Percentiles rank a stretch among this genome's conserved stretches.
phyloP scores from a whole-genome alignment of 1,284 basidiomycete genomes.

The Ganoderma leucocontextum region DNA sequence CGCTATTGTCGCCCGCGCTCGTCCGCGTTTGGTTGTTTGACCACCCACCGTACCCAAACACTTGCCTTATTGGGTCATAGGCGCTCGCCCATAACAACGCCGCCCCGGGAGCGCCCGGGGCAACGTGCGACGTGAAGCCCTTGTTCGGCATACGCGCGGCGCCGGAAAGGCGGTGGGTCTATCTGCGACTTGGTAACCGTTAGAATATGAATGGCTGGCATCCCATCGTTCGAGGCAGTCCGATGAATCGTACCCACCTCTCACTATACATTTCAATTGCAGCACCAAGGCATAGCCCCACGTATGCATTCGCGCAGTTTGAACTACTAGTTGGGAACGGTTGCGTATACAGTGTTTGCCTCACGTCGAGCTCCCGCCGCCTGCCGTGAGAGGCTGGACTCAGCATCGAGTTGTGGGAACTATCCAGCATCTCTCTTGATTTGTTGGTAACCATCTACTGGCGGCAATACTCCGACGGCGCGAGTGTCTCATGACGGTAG shows the following conservation, averaged over 20 bases:
- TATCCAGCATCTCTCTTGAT: neutral
- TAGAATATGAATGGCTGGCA: neutral
- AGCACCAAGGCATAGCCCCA: neutral
- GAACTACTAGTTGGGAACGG: neutral
- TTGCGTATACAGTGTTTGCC: neutral
- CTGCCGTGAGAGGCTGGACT: neutral
- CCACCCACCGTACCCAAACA: constrained; percentile 7
- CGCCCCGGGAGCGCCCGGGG: neutral
- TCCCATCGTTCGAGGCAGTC: neutral
- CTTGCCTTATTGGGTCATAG: constrained; percentile 3
- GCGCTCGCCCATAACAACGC: neutral
- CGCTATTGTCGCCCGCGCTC: constrained; percentile 7
- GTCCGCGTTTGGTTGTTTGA: constrained; percentile 12
- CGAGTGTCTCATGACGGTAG: neutral
- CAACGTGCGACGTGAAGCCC: neutral
- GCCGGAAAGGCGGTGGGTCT: neutral
- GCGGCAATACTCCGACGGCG: neutral
- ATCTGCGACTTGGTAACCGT: neutral
- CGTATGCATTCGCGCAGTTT: neutral
- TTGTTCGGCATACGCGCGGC: neutral
- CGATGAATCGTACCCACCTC: neutral
- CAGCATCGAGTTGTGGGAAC: neutral
- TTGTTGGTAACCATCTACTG: neutral
- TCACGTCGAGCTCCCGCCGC: neutral
- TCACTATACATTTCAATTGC: neutral